Evolutionary conservation across 2,329 filamentous ascomycete genomes (phyloP).

Genomic region (Aspergillus sp.): DNA sequence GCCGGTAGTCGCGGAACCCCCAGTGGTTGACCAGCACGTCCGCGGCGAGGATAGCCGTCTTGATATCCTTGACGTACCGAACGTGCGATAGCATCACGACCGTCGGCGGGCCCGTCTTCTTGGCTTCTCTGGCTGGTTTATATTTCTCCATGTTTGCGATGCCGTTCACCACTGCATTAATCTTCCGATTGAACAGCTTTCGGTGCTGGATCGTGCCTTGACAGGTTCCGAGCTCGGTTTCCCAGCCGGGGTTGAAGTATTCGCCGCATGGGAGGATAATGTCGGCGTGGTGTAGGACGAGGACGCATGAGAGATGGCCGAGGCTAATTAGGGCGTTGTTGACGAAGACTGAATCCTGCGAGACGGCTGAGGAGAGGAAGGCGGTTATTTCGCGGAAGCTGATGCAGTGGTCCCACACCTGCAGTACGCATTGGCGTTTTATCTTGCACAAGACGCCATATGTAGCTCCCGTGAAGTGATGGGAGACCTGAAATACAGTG

Average conservation of each 20-base stretch:
- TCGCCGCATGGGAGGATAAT: conserved; percentile 61
- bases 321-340: conserved; percentile 49
- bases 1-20: conserved; percentile 65
- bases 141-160: conserved; percentile 68
- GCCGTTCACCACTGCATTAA: conserved; percentile 68
- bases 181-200: conserved; percentile 61
- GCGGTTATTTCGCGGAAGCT: conserved; percentile 61
- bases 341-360: conserved; percentile 40
- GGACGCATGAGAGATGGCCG: conserved; percentile 18
- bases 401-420: conserved; percentile 68
- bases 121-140: conserved; percentile 58
- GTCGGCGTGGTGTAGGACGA: conserved; percentile 56
- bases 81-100: conserved; percentile 68
- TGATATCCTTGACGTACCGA: conserved; percentile 62
- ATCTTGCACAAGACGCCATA: conserved; percentile 66
- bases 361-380: conserved; percentile 50
- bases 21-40: conserved; percentile 68
- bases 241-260: conserved; percentile 68
- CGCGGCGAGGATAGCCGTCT: conserved; percentile 64
- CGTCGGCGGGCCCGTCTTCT: conserved; percentile 61
- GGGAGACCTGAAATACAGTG: conserved; percentile 54
- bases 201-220: conserved; percentile 60
- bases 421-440: conserved; percentile 62
- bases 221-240: conserved; percentile 62
- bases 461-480: conserved; percentile 63